A percentile compares a stretch with the other conserved stretches of the same genome.
These are phyloP conservation scores for Sporothrix sp. DNA, from an alignment of 2,329 filamentous ascomycete genomes.

Conservation along the genomic window DNA sequence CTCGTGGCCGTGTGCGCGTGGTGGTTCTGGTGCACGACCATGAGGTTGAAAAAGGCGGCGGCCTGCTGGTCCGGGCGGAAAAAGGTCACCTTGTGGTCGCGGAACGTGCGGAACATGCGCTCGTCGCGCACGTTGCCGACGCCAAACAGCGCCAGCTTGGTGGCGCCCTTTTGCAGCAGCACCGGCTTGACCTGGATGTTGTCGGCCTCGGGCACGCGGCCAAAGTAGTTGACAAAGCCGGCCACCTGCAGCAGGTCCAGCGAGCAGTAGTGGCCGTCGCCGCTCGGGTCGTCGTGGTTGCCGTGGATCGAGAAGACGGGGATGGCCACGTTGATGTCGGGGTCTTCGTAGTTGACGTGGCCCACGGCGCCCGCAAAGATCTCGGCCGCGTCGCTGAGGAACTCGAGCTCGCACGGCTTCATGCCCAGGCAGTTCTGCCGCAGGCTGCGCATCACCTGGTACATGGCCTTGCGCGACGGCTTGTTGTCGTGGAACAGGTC, in stretches of 20 bases:
- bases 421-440: conserved; percentile 90
- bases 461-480: conserved; percentile 89
- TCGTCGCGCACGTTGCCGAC: conserved; percentile 95
- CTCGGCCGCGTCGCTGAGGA: conserved; percentile 84
- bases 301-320: conserved; percentile 98
- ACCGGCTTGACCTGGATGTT: conserved; percentile 90
- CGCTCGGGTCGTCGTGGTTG: conserved; percentile 97
- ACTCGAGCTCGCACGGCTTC: conserved; percentile 90
- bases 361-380: conserved; percentile 85
- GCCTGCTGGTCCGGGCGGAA: conserved; percentile 73
- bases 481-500: conserved; percentile 99
- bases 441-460: conserved; percentile 91
- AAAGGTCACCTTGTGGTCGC: conserved; percentile 89
- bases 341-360: conserved; percentile 95
- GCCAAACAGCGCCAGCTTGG: conserved; percentile 87
- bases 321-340: conserved; percentile 93
- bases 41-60: conserved; percentile 89
- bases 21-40: conserved; percentile 94
- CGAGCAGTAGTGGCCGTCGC: conserved; percentile 84
- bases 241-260: conserved; percentile 86
- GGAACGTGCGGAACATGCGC: conserved; percentile 84
- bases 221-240: conserved; percentile 92
- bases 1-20: conserved; percentile 82
- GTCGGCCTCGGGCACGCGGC: conserved; percentile 81
- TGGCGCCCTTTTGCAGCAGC: conserved; percentile 82